Base-by-base conservation (phyloP, 768 basidiomycete species). In the Rhizopogon sp. region DNA sequence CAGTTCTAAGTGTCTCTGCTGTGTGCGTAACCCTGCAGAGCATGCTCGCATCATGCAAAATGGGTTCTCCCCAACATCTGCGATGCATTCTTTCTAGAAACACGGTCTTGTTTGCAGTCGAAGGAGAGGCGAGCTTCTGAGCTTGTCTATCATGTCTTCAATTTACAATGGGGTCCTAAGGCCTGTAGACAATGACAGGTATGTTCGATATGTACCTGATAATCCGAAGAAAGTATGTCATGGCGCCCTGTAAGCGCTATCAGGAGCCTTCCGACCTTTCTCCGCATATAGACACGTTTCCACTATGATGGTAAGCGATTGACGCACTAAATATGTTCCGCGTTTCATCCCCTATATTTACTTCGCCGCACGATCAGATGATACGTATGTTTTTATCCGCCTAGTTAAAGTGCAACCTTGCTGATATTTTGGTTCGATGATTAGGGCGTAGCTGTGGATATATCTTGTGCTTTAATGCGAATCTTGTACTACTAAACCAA, bases 31-130 rank as follows among this genome's bases (percentile, higher is more conserved):
- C 92, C 3, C 71, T 95, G 45, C 93, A 94, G 73, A 90, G 88
- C 63, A 95, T 95, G 93, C 78, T 95, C 55, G 93, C 90, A 22
- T 91, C 88, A 6, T 92, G 89, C 82, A 94, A 90, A 84, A 91
- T 88, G 58, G 43, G 59, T 56, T n/a, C 39, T 43, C 14, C 16
- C 13, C 29, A 29, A 37, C 31, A 42, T 43, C 41, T 39, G 31
- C 37, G 8, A 43, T 29, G 39, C n/a, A 53, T 39, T 39, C 41
- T 4, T 20, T 40, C 16, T 53, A 47, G 41, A 22, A 14, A 50
- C 50, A 39, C 16, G 43, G 3, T 44, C 41, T 33, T 16, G 31
- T 43, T 20, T 43, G 16, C 60, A 84, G 78, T 77, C 70, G 67
- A 81, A 81, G 67, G 84, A 90, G 72, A 77, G 83, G 88, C 88